phyloP scores from a whole-genome alignment of 2,329 filamentous ascomycete genomes.

The Amauroascus verrucosus region DNA sequence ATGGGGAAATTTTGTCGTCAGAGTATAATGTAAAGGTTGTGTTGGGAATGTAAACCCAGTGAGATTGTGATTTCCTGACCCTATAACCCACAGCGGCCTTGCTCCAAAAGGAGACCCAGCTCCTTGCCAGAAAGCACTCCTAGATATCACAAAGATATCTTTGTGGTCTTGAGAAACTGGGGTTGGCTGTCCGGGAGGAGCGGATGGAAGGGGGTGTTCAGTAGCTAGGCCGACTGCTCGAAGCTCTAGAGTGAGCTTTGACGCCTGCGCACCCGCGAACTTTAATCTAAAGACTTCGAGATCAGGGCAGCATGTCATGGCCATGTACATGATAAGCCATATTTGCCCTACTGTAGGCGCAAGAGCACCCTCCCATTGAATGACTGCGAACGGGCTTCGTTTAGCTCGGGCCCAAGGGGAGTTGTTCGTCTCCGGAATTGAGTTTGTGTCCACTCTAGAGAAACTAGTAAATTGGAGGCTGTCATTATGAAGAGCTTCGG shows the following conservation, averaged over 20 bases:
- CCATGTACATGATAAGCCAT: slow-evolving; percentile 33
- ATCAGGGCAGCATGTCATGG: slow-evolving; percentile 25
- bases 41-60: slow-evolving; percentile 23
- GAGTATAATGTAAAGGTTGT: slow-evolving; percentile 29
- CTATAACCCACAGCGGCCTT: slow-evolving; percentile 52
- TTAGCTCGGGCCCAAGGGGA: slow-evolving; percentile 31
- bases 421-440: slow-evolving; percentile 27
- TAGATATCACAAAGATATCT: slow-evolving; percentile 40
- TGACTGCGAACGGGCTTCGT: slow-evolving; percentile 24
- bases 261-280: slow-evolving; percentile 23
- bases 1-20: slow-evolving; percentile 41
- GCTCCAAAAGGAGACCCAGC: slow-evolving; percentile 57
- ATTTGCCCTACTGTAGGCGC: slow-evolving; percentile 30
- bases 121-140: slow-evolving; percentile 58
- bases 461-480: slow-evolving; percentile 26
- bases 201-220: slow-evolving; percentile 28
- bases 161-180: slow-evolving; percentile 28
- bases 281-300: slow-evolving; percentile 29
- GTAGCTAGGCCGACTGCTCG: slow-evolving; percentile 35
- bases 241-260: slow-evolving; percentile 24
- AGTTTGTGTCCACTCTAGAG: slow-evolving; percentile 16
- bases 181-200: slow-evolving; percentile 14
- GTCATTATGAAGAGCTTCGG: slow-evolving; percentile 23
- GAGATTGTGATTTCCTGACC: slow-evolving; percentile 26
- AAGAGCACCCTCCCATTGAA: slow-evolving; percentile 26